phyloP scores from a whole-genome alignment of 2,329 filamentous ascomycete species.

The Pestalotiopsis sp. region DNA sequence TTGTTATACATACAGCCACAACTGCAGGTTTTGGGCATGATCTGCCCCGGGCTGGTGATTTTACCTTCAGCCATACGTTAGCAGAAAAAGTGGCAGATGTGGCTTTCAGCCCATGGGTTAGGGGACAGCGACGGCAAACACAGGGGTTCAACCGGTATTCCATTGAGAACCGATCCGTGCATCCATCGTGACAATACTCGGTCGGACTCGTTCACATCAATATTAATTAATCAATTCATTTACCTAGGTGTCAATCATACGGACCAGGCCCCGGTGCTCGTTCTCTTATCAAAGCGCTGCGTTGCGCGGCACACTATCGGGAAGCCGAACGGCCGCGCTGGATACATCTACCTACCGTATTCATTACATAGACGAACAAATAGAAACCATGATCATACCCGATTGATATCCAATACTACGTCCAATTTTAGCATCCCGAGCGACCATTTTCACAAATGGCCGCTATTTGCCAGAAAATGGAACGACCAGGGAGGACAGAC shows the following conservation, averaged over 20 bases:
- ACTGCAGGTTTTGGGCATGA: too few relatives aligned
- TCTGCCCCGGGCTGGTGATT: background rate
- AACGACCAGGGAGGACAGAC: background rate
- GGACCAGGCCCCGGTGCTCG: background rate
- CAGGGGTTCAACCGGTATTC: background rate
- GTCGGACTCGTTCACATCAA: too few relatives aligned
- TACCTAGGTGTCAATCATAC: too few relatives aligned
- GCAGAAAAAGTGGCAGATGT: background rate
- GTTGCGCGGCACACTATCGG: background rate
- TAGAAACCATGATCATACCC: background rate
- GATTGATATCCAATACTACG: background rate
- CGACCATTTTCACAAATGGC: background rate
- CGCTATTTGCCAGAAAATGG: background rate
- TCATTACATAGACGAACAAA: background rate
- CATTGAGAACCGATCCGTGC: too few relatives aligned
- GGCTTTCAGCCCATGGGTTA: background rate
- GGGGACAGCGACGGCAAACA: background rate
- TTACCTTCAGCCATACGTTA: background rate
- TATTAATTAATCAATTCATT: too few relatives aligned
- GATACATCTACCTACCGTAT: background rate
- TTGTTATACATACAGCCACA: too few relatives aligned
- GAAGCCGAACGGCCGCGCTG: background rate
- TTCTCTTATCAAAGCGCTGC: background rate
- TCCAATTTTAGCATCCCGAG: slow-evolving; percentile 8
- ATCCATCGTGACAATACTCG: too few relatives aligned